These are phyloP conservation scores for Didymella arachidicola DNA, from an alignment of 2,329 filamentous ascomycete genomes.

Conservation along the genomic window DNA sequence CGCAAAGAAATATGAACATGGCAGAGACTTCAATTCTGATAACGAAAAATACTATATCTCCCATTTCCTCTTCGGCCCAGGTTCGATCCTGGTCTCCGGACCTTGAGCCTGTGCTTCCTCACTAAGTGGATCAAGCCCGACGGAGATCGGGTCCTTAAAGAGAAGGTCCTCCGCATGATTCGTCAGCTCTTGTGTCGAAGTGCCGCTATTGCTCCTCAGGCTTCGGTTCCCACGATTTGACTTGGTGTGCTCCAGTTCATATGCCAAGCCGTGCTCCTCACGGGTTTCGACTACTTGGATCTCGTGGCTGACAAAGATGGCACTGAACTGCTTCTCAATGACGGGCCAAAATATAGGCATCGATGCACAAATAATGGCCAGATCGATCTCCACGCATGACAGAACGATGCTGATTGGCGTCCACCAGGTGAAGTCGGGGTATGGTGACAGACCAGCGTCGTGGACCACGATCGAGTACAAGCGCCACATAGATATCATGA, in stretches of 20 bases:
- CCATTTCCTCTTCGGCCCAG: conserved; percentile 35
- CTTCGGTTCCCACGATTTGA: conserved; percentile 23
- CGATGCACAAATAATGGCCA: conserved; percentile 46
- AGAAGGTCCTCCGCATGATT: conserved; percentile 17
- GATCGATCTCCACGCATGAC: conserved; percentile 44
- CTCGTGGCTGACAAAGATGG: conserved; percentile 47
- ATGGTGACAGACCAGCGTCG: conserved; percentile 41
- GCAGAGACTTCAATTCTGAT: neutral
- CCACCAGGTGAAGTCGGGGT: conserved; percentile 46
- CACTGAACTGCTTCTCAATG: conserved; percentile 34
- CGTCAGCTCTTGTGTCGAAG: conserved; percentile 33
- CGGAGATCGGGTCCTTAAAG: conserved; percentile 32
- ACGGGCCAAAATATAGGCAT: conserved; percentile 50
- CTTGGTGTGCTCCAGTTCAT: conserved; percentile 39
- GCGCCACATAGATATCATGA: conserved; percentile 42
- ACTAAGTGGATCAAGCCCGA: conserved; percentile 38
- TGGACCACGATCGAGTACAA: conserved; percentile 39
- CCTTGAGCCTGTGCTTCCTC: conserved; percentile 19
- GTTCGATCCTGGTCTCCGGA: conserved; percentile 35
- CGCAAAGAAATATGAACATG: neutral
- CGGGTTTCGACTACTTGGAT: conserved; percentile 44
- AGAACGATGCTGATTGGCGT: conserved; percentile 38
- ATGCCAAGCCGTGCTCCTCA: conserved; percentile 35
- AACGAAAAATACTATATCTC: conserved; percentile 21
- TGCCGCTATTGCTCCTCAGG: conserved; percentile 35